phyloP scores from a whole-genome alignment of 768 basidiomycete species.

The Podaxis mareebaensis region DNA sequence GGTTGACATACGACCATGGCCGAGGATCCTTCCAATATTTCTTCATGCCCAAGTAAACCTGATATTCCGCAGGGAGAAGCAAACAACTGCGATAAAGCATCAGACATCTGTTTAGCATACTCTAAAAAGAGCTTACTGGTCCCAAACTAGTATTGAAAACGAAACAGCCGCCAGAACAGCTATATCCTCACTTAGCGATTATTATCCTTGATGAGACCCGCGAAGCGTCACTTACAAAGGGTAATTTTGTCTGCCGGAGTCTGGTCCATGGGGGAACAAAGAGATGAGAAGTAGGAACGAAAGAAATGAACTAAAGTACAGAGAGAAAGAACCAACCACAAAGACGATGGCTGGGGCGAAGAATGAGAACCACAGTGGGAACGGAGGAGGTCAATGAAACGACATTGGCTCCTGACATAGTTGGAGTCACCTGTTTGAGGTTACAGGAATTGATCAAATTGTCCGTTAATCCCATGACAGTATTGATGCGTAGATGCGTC shows the following conservation, averaged over 20 bases:
- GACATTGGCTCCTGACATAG: background rate
- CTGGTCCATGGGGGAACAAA: background rate
- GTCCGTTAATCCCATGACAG: background rate
- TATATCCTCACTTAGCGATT: background rate
- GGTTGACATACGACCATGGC: constrained; percentile 31
- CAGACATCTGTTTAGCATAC: background rate
- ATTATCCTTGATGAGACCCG: background rate
- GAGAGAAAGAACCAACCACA: background rate
- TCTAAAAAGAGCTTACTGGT: background rate
- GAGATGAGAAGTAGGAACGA: background rate
- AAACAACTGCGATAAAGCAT: background rate
- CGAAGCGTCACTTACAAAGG: background rate
- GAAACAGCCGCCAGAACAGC: constrained; percentile 6
- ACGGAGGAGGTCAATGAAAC: background rate
- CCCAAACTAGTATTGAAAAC: constrained; percentile 10
- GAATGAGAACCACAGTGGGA: background rate
- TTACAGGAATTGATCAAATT: background rate
- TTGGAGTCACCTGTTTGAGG: background rate
- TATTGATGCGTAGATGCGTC: background rate
- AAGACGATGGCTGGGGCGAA: background rate
- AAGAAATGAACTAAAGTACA: background rate
- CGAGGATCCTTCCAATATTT: constrained; percentile 26
- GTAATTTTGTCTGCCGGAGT: constrained; percentile 1
- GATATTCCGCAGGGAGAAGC: constrained; percentile 27
- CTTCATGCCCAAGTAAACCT: constrained; percentile 26